Evolutionary conservation across 2,329 filamentous ascomycete species (phyloP).

Genomic region (Aspergillus caelatus): DNA sequence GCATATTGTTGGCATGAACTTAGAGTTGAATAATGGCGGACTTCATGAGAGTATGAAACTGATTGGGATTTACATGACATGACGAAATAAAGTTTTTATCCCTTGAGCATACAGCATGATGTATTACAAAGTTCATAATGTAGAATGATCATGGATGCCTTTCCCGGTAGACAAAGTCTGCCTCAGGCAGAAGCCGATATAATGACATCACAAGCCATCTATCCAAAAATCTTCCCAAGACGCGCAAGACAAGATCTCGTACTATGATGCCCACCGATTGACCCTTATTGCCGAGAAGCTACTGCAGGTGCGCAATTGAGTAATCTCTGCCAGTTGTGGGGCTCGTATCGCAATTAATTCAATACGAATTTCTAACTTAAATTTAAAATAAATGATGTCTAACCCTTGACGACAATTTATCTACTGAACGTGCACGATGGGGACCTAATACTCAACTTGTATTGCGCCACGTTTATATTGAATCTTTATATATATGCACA

Average conservation of each 20-base stretch:
- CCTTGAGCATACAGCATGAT: neutral
- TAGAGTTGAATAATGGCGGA: neutral
- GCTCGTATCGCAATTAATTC: neutral
- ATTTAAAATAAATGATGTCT: neutral
- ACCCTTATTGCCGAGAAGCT: neutral
- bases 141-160: neutral
- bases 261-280: neutral
- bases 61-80: neutral
- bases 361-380: neutral
- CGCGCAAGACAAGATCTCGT: neutral
- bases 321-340: neutral
- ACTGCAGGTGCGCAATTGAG: neutral
- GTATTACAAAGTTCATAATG: neutral
- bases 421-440: neutral
- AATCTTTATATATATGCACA: neutral
- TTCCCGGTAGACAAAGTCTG: neutral
- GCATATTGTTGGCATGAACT: neutral
- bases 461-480: neutral
- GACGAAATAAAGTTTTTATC: neutral
- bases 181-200: neutral
- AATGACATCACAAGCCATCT: neutral
- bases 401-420: neutral
- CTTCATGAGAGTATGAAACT: neutral
- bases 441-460: neutral
- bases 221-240: neutral